Evolutionary conservation across 2,329 filamentous ascomycete genomes (phyloP), one percentile per base, ranked within the genome.

Genomic region (Fusarium coffeatum): DNA sequence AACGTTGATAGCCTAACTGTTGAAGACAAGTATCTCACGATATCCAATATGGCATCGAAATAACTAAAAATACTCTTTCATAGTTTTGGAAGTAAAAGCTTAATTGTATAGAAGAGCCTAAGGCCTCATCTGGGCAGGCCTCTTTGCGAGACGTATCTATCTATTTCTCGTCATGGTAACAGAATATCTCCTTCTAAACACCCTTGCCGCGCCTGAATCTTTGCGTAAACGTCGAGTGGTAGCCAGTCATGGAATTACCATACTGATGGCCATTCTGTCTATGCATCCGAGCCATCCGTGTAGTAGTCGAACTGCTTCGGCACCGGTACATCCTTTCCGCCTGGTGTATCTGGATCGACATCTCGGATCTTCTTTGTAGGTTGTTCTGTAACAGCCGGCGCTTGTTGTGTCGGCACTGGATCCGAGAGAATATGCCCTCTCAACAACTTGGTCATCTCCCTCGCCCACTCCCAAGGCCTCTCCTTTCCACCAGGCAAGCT

Each of bases 401-500:
- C 27, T 27, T 28, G 25, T 16, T 30, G 40, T 22, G 57, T 11
- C 15, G 28, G 48, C 2, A 56, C 25, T 2, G 32, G 18, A 13
- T 23, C 32, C 1, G 48, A 16, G 4, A 72, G 18, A 13, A 72
- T 22, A 54, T 78, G 74, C 4, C 74, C 58, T 43, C 83, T 76
- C 68, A 83, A 69, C 59, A 82, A 76, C 43, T 67, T 77, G 0
- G 89, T 89, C 84, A 96, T 90, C 59, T 86, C 85, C 48, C 84
- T 85, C 0, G 92, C 92, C 94, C 94, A 97, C 71, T 92, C 85
- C 91, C 91, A 95, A 0, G 93, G 92, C 58, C 84, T 81, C 15
- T 83, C 82, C 4, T 76, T 77, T 25, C 87, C 90, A 2, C 90
- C 90, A 0, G 92, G 92, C 61, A 89, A 78, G 58, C 90, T 88